Base-by-base conservation (phyloP, 192 early-diverging fungal species). In the Paraglomus occultum region DNA sequence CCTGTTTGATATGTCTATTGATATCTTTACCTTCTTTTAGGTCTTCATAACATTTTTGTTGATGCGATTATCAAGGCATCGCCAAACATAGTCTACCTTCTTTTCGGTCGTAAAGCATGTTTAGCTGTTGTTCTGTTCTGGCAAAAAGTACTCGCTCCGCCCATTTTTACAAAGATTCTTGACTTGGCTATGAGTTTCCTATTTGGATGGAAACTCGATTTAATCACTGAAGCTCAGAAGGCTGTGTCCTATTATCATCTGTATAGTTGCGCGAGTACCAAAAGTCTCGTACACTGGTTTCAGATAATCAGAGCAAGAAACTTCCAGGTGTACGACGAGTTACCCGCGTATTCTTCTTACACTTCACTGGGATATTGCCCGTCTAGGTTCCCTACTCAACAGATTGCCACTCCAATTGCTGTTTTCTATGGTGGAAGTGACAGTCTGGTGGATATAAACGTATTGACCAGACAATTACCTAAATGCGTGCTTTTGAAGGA, bases 251-350 rank as follows among this genome's bases (percentile, higher is more conserved):
- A 95, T 69, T 87, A 89, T 71, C 92, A 96, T 72, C 64, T 96
- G 12, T 95, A 95, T 76, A 93, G 90, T 50, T 89, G 88, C 44
- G 90, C 94, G 0, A 94, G 93, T 70, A 93, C 95, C 43, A 94
- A 95, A 73, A 85, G 85, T 51, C 86, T 95, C 58, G 95, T 97
- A 83, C 94, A 94, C 73, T 95, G 93, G 93, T 95, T 97, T 80
- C 95, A 97, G 80, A 97, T 97, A 65, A 95, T 97, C 50, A 79
- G 92, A 18, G 88, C 88, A 18, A 87, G 88, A 9, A 81, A 82
- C 23, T 90, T 97, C 49, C 94, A 96, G 69, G 95, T 95, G 93
- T 97, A 93, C 68, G 94, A 97, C 69, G 95, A 97, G 22, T 80
- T 86, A 46, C 72, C 88, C 14, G 81, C 87, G 1, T 84, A 76